phyloP scores from a whole-genome alignment of 2,329 filamentous ascomycete species.

The Trichophyton simii region DNA sequence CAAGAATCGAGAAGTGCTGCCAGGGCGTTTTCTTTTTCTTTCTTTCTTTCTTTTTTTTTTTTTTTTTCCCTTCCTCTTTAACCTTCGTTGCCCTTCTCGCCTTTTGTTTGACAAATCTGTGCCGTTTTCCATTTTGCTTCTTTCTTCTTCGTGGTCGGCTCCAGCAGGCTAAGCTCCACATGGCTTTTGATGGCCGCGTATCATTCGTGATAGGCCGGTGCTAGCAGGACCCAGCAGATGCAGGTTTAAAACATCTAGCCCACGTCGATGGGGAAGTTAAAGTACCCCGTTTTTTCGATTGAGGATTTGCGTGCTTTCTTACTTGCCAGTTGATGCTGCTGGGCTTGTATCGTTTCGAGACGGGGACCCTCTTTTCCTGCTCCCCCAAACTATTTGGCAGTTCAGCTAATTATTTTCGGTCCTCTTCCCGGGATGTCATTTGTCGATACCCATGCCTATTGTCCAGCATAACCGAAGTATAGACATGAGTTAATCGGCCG shows the following conservation, averaged over 20 bases:
- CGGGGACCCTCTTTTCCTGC: neutral
- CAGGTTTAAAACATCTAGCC: conserved; percentile 5
- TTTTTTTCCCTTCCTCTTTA: neutral
- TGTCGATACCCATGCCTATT: neutral
- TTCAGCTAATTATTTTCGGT: no score
- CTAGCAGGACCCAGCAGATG: conserved; percentile 3
- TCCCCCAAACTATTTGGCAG: neutral
- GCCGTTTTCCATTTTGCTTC: neutral
- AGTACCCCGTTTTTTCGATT: neutral
- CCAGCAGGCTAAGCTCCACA: conserved; percentile 1
- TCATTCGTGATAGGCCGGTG: neutral
- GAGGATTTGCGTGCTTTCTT: neutral
- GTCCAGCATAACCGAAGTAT: neutral
- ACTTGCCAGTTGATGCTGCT: neutral
- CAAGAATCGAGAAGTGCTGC: conserved; percentile 1
- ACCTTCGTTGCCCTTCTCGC: no score
- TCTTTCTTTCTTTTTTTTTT: neutral
- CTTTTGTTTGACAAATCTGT: no score
- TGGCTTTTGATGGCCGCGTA: neutral
- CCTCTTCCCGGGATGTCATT: neutral
- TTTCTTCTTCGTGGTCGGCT: neutral
- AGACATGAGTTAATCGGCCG: neutral
- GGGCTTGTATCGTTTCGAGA: neutral
- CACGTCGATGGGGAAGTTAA: conserved; percentile 4
- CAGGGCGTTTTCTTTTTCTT: neutral